Conservation (phyloP, 768 basidiomycete genomes). For the Amyloporia xantha region DNA sequence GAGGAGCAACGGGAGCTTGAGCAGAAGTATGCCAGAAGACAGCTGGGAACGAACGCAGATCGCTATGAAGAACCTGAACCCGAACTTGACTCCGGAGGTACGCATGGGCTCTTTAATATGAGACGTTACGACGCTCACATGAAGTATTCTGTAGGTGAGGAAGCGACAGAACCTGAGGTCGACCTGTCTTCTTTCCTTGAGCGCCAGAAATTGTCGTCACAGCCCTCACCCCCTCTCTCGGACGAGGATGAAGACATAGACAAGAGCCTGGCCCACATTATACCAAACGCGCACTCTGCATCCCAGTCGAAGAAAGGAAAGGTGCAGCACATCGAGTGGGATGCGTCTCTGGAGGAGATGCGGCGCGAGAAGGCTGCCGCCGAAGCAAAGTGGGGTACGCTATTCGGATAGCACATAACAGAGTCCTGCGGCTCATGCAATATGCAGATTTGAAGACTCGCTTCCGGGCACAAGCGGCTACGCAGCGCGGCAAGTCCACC, state of each 20-base stretch:
- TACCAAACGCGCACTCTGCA: slow-evolving; percentile 5
- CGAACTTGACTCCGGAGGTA: slow-evolving; percentile 67
- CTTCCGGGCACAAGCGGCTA: slow-evolving; percentile 22
- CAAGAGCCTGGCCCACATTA: slow-evolving; percentile 46
- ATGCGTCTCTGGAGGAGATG: slow-evolving; percentile 56
- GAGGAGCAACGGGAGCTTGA: slow-evolving; percentile 44
- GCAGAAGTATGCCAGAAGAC: slow-evolving; percentile 48
- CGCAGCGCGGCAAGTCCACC: slow-evolving; percentile 15
- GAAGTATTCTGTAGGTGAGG: slow-evolving; percentile 68
- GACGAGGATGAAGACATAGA: slow-evolving; percentile 51
- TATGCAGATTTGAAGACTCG: slow-evolving; percentile 25
- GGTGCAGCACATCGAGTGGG: slow-evolving; percentile 61
- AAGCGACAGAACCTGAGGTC: slow-evolving; percentile 61
- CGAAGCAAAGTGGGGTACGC: slow-evolving; percentile 67
- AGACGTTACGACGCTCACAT: neutral
- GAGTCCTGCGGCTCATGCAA: neutral
- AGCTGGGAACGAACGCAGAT: slow-evolving; percentile 65
- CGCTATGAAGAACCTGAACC: slow-evolving; percentile 67
- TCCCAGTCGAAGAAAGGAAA: slow-evolving; percentile 52
- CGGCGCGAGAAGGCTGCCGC: slow-evolving; percentile 64
- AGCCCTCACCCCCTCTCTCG: slow-evolving; percentile 7
- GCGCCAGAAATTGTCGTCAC: slow-evolving; percentile 47
- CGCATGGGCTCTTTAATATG: slow-evolving; percentile 8
- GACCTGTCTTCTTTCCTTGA: slow-evolving; percentile 65
- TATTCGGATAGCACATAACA: neutral